Evolutionary conservation across 495 filamentous ascomycete species (phyloP).

Genomic region (Hypoxylon subgilvum): DNA sequence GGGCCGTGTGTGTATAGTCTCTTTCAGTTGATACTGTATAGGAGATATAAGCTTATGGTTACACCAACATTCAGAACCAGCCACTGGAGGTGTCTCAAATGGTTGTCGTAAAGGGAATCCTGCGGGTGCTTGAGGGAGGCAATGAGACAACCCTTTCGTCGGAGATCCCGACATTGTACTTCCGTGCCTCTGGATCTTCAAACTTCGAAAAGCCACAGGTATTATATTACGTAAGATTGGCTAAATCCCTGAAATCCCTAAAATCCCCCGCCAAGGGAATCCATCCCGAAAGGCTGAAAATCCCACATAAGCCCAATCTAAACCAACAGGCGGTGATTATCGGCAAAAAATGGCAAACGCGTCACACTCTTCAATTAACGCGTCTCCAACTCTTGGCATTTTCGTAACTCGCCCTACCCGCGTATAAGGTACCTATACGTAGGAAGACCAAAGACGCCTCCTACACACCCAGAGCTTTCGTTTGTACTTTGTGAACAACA

Average conservation of each 20-base stretch:
- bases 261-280: no score
- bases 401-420: background rate
- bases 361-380: slow-evolving; percentile 40
- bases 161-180: slow-evolving; percentile 19
- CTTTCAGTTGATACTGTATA: no score
- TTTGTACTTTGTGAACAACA: background rate
- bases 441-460: no score
- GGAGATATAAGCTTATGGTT: slow-evolving; percentile 20
- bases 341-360: slow-evolving; percentile 27
- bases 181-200: slow-evolving; percentile 10
- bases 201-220: no score
- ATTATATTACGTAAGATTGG: slow-evolving; percentile 10
- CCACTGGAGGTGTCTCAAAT: slow-evolving; percentile 7
- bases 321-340: slow-evolving; percentile 14
- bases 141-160: slow-evolving; percentile 16
- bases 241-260: no score
- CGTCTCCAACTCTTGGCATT: slow-evolving; percentile 23
- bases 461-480: no score
- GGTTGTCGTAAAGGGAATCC: slow-evolving; percentile 15
- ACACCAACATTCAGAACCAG: background rate
- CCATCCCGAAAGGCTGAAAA: no score
- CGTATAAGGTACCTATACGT: background rate
- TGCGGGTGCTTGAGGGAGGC: slow-evolving; percentile 8
- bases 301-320: no score
- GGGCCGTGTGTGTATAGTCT: background rate